Conservation (phyloP, 768 basidiomycete species). For the Leccinum truebloodii region DNA sequence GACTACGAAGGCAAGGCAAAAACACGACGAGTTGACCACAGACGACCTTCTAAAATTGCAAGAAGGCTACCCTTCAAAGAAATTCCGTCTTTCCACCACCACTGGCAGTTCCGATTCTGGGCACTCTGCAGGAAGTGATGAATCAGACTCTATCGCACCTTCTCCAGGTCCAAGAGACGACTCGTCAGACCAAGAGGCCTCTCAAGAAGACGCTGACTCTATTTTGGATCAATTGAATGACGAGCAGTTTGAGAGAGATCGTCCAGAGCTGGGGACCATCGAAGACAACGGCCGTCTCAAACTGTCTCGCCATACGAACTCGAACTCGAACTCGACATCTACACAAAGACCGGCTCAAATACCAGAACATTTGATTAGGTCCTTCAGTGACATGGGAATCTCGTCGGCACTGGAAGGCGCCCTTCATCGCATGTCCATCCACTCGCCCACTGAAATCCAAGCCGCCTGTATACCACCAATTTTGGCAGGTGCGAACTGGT, state of each 20-base stretch:
- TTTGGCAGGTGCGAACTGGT: slow-evolving; percentile 57
- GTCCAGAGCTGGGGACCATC: background rate
- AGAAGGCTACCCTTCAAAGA: slow-evolving; percentile 45
- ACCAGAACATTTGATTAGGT: slow-evolving; percentile 20
- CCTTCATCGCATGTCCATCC: slow-evolving; percentile 82
- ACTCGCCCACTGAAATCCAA: slow-evolving; percentile 83
- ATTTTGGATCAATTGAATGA: slow-evolving; percentile 8
- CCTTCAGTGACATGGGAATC: slow-evolving; percentile 62
- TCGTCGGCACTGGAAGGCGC: slow-evolving; percentile 60
- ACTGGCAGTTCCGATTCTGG: slow-evolving; percentile 6
- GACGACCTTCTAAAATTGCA: slow-evolving; percentile 51
- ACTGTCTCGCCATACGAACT: slow-evolving; percentile 21
- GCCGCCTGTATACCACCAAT: slow-evolving; percentile 87
- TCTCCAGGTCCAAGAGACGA: slow-evolving; percentile 7
- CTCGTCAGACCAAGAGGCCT: slow-evolving; percentile 23
- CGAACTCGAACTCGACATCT: slow-evolving; percentile 15
- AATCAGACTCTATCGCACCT: slow-evolving; percentile 9
- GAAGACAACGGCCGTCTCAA: slow-evolving; percentile 22
- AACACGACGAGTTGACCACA: slow-evolving; percentile 32
- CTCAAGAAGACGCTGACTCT: slow-evolving; percentile 13
- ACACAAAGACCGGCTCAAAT: slow-evolving; percentile 9
- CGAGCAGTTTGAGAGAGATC: background rate
- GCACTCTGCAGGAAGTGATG: background rate
- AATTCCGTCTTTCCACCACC: slow-evolving; percentile 18
- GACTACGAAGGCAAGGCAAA: slow-evolving; percentile 18